Percentiles rank a stretch among this genome's conserved stretches.
Conservation (phyloP, 257 asterid species). For the Gentiana straminea region DNA sequence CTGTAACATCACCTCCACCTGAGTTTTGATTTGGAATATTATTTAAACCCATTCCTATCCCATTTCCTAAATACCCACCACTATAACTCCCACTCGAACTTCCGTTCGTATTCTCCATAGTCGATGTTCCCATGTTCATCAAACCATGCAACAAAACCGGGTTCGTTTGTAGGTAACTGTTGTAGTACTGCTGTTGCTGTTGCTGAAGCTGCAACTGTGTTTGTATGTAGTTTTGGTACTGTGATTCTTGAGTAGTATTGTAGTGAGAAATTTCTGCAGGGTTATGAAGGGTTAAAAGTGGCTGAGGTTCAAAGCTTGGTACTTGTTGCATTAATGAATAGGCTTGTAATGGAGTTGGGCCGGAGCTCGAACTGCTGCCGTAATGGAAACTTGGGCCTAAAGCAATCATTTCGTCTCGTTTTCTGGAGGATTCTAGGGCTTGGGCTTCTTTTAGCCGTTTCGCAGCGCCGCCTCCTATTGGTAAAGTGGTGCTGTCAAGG, state of each 20-base stretch:
- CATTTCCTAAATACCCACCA: conserved; percentile 43
- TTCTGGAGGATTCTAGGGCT: conserved; percentile 57
- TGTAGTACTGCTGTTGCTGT: conserved; percentile 24
- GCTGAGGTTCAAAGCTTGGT: conserved; percentile 30
- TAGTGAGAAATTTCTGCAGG: conserved; percentile 31
- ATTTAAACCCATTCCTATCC: conserved; percentile 25
- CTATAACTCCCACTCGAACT: conserved; percentile 34
- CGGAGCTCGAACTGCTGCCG: conserved; percentile 26
- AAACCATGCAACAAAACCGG: conserved; percentile 50
- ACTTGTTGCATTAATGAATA: conserved; percentile 31
- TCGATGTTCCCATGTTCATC: conserved; percentile 43
- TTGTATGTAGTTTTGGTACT: conserved; percentile 41
- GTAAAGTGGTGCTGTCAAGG: conserved; percentile 71
- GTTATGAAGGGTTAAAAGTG: conserved; percentile 41
- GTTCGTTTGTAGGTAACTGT: conserved; percentile 26
- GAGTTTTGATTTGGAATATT: conserved; percentile 24
- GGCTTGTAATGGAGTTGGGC: conserved; percentile 21
- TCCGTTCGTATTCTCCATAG: conserved; percentile 32
- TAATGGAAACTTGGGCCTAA: conserved; percentile 41
- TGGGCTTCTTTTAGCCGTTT: conserved; percentile 80
- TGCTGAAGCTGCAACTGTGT: conserved; percentile 54
- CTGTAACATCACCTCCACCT: conserved; percentile 15
- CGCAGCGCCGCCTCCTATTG: conserved; percentile 87
- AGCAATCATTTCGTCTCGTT: conserved; percentile 55
- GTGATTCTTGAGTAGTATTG: conserved; percentile 17